These are phyloP conservation scores for Aspergillus glaucus DNA, from an alignment of 2,329 filamentous ascomycete species.

Conservation along the genomic window DNA sequence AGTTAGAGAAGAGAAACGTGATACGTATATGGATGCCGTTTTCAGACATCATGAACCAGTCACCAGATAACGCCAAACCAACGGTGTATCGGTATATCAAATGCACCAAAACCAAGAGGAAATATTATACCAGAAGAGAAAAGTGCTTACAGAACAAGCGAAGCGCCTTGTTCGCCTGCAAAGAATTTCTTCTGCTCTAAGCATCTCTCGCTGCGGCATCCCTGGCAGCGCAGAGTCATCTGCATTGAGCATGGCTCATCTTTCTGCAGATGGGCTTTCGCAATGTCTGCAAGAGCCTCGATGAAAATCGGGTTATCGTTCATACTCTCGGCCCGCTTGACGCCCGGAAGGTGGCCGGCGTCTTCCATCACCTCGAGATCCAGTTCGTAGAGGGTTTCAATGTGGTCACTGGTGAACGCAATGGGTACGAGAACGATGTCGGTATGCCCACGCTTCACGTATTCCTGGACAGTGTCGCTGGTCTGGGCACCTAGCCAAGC, in stretches of 20 bases:
- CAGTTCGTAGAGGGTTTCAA: constrained; percentile 91
- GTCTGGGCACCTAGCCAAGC: constrained; percentile 97
- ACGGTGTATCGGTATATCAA: neutral
- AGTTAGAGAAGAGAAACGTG: neutral
- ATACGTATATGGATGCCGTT: neutral
- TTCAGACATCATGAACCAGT: too few species aligned
- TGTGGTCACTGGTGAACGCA: constrained; percentile 98
- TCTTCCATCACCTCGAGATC: constrained; percentile 94
- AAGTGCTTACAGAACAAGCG: constrained; percentile 21
- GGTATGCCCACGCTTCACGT: constrained; percentile 84
- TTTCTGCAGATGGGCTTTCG: constrained; percentile 68
- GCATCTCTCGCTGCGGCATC: constrained; percentile 85
- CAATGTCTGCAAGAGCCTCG: constrained; percentile 78
- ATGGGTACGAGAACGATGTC: constrained; percentile 90
- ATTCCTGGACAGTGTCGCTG: constrained; percentile 75
- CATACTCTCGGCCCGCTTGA: constrained; percentile 86
- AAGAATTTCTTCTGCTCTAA: constrained; percentile 65
- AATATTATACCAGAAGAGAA: neutral
- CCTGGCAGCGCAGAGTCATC: constrained; percentile 86
- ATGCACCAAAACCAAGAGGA: neutral
- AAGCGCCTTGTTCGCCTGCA: constrained; percentile 34
- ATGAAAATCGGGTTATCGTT: constrained; percentile 93
- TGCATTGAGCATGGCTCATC: constrained; percentile 69
- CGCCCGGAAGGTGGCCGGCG: constrained; percentile 58
- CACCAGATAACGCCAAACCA: too few species aligned